Percentiles rank a stretch among this genome's conserved stretches.
Evolutionary conservation across 2,329 filamentous ascomycete genomes (phyloP).

Genomic region (Aspergillus oerlinghausenensis): DNA sequence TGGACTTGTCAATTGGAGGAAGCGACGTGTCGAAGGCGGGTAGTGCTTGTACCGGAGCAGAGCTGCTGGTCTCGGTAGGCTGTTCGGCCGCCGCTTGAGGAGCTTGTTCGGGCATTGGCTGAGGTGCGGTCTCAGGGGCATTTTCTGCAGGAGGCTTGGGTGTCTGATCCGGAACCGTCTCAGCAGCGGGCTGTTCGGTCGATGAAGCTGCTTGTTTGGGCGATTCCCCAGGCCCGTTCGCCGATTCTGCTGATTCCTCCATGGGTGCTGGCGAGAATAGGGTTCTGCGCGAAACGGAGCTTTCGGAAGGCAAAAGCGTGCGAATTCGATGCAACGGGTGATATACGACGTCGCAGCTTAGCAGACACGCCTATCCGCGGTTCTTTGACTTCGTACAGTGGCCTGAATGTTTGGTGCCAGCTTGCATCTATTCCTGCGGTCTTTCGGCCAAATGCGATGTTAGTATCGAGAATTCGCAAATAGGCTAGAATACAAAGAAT

Average conservation of each 20-base stretch:
- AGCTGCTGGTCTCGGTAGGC: not conserved
- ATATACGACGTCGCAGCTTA: not conserved
- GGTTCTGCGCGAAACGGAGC: not conserved
- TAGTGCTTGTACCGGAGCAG: constrained; percentile 9
- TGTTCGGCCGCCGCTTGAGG: not conserved
- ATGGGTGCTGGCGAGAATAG: constrained; percentile 6
- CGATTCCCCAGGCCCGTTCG: constrained; percentile 15
- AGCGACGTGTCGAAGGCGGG: constrained; percentile 19
- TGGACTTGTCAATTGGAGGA: constrained; percentile 19
- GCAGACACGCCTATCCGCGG: not conserved
- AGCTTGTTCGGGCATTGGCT: not conserved
- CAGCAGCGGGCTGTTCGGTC: not conserved
- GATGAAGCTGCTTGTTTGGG: constrained; percentile 14
- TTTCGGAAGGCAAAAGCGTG: not conserved
- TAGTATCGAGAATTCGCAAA: not conserved
- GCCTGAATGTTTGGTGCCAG: not conserved
- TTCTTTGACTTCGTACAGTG: not conserved
- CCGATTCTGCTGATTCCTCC: constrained; percentile 18
- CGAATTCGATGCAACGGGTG: not conserved
- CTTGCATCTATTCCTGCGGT: not conserved
- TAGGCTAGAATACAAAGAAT: not conserved
- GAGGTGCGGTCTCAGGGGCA: not conserved
- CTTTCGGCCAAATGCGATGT: not conserved
- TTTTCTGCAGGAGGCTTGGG: not conserved
- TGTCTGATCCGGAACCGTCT: not conserved